Base-by-base conservation (phyloP, 305 asterid genomes). In the Ajuga reptans region DNA sequence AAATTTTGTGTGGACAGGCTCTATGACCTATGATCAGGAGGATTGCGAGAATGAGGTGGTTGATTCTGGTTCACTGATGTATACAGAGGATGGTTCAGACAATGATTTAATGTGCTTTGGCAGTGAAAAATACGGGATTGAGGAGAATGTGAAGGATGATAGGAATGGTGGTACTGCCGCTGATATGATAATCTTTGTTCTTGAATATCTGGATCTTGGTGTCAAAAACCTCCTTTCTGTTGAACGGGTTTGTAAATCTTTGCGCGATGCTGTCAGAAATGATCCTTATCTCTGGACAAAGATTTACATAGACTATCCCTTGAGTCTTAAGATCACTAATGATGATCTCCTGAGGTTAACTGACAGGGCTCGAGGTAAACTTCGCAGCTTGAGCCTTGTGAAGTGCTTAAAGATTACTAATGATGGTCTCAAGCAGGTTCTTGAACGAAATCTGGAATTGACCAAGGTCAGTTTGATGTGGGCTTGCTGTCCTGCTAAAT, bases 211-310 rank as follows among this genome's bases (percentile, higher is more conserved):
- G 41, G 75, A 81, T 78, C 84, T 92, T 53, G 82, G 81, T 15
- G 69, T 85, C 65, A 60, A 49, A 69, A 95, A 92, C 76, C 91
- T 90, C 41, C 83, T 90, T 33, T 71, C 88, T 12, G 69, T 88
- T 18, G 96, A 87, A 84, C 71, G 78, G 75, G 96, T 90, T 66
- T 92, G 96, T 83, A 90, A 81, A 78, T 36, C 87, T 0, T 64
- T 92, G 70, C 65, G 84, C 1, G 84, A 84, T 57, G 82, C 82
- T 6, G 95, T 92, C 60, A 86, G 21, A 17, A 75, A 74, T 39
- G 91, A 92, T 68, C 83, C 95, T 27, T 89, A 81, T 75, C 74
- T 88, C 21, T 92, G 98, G 98, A 83, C 82, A 64, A 79, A 79
- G 58, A 49, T 90, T 72, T 64, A 73, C 42, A 79, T 89, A 65